Evolutionary conservation across 768 basidiomycete species (phyloP).

Genomic region (Tulasnella sp.): DNA sequence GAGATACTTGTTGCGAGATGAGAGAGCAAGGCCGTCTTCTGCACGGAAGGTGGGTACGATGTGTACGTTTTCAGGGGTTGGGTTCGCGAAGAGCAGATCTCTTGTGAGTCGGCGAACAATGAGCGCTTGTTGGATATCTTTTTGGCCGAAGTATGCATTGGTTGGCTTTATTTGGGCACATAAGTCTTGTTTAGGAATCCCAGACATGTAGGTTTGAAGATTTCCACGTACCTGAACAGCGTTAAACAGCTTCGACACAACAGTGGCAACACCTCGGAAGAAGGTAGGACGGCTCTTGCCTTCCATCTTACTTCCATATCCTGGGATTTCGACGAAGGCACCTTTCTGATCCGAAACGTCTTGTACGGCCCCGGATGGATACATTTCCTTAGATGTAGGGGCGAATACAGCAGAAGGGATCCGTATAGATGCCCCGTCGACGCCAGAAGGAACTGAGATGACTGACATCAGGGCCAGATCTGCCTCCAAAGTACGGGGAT

Average conservation of each 20-base stretch:
- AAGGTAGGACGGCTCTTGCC: constrained; percentile 77
- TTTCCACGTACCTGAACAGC: constrained; percentile 56
- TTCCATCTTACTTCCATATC: constrained; percentile 87
- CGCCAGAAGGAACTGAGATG: constrained; percentile 20
- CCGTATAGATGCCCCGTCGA: constrained; percentile 25
- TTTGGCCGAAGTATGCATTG: constrained; percentile 90
- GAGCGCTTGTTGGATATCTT: constrained; percentile 94
- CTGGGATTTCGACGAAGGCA: constrained; percentile 85
- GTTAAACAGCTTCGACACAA: constrained; percentile 92
- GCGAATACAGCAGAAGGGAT: constrained; percentile 61
- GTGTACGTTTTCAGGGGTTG: constrained; percentile 56
- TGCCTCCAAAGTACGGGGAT: constrained; percentile 70
- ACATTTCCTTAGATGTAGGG: constrained; percentile 73
- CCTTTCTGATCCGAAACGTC: constrained; percentile 62
- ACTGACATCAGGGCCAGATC: constrained; percentile 54
- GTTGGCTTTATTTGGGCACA: constrained; percentile 47
- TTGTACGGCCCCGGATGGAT: constrained; percentile 82
- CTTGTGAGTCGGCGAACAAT: constrained; percentile 62
- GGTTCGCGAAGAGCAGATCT: constrained; percentile 74
- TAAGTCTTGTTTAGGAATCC: not conserved
- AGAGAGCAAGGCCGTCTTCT: constrained; percentile 67
- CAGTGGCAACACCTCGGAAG: constrained; percentile 89
- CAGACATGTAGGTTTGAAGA: not conserved
- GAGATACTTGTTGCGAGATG: constrained; percentile 83
- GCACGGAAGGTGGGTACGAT: constrained; percentile 75